These are phyloP conservation scores for Potentilla sterilis DNA, from an alignment of 306 rosid genomes.

Conservation along the genomic window DNA sequence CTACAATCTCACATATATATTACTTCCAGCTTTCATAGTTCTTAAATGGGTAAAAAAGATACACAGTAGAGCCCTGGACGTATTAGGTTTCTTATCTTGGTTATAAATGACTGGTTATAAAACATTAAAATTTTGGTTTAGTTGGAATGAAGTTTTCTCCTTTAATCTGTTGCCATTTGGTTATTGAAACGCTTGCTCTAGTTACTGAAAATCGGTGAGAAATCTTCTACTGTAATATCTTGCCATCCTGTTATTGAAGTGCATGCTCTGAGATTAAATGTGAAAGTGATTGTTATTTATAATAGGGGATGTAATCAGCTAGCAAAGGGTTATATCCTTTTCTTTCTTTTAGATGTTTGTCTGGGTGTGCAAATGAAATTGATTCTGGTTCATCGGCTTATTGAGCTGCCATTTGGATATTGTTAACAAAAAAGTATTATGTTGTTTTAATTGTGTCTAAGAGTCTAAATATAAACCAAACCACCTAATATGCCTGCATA, in stretches of 20 bases:
- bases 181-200: background rate
- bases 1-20: background rate
- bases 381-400: background rate
- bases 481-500: background rate
- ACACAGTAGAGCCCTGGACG: background rate
- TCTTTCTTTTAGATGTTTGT: background rate
- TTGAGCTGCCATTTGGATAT: background rate
- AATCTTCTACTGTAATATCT: background rate
- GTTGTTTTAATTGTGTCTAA: constrained; percentile 11
- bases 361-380: background rate
- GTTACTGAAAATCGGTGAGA: background rate
- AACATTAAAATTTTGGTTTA: background rate
- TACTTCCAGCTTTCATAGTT: background rate
- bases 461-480: background rate
- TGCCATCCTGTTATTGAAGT: background rate
- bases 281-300: background rate
- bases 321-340: background rate
- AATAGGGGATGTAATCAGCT: background rate
- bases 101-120: background rate
- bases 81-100: constrained; percentile 3
- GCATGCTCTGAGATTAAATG: background rate
- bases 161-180: background rate
- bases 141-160: background rate
- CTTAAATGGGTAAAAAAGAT: background rate
- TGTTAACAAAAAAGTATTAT: background rate